Percentiles rank a stretch among this genome's conserved stretches.
Conservation (phyloP, 2,329 filamentous ascomycete genomes). For the Pseudogymnoascus sp. region DNA sequence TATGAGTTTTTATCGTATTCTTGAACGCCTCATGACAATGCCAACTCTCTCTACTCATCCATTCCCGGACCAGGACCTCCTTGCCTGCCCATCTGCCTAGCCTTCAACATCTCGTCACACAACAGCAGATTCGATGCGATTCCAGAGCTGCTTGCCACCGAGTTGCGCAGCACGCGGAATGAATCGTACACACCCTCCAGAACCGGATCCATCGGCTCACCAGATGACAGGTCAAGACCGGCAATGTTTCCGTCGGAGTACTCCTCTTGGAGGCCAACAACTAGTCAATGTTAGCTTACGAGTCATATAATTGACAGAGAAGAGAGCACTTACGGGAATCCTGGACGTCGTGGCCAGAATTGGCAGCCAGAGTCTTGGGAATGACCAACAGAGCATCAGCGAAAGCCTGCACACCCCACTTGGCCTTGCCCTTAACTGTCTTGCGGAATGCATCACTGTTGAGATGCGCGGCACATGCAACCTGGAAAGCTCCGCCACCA, state of each 20-base stretch:
- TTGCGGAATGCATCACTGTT: slow-evolving; percentile 80
- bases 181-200: slow-evolving; percentile 92
- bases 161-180: slow-evolving; percentile 89
- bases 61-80: slow-evolving; percentile 55
- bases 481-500: slow-evolving; percentile 90
- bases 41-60: slow-evolving; percentile 37
- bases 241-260: slow-evolving; percentile 74
- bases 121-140: slow-evolving; percentile 93
- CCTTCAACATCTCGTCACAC: slow-evolving; percentile 96
- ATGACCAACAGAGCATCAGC: slow-evolving; percentile 91
- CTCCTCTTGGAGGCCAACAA: slow-evolving; percentile 82
- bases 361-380: slow-evolving; percentile 93
- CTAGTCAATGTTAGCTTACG: slow-evolving; percentile 35
- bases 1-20: slow-evolving; percentile 9
- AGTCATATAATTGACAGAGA: neutral
- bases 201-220: slow-evolving; percentile 90
- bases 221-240: slow-evolving; percentile 77
- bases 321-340: slow-evolving; percentile 65
- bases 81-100: slow-evolving; percentile 79
- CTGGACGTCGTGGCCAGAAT: slow-evolving; percentile 93
- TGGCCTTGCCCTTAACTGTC: slow-evolving; percentile 94
- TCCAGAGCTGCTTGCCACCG: slow-evolving; percentile 83
- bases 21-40: slow-evolving; percentile 8
- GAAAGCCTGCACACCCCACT: slow-evolving; percentile 91
- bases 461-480: slow-evolving; percentile 81